Conservation (phyloP, 1,284 basidiomycete genomes). For the Cyathus pygmaeus region DNA sequence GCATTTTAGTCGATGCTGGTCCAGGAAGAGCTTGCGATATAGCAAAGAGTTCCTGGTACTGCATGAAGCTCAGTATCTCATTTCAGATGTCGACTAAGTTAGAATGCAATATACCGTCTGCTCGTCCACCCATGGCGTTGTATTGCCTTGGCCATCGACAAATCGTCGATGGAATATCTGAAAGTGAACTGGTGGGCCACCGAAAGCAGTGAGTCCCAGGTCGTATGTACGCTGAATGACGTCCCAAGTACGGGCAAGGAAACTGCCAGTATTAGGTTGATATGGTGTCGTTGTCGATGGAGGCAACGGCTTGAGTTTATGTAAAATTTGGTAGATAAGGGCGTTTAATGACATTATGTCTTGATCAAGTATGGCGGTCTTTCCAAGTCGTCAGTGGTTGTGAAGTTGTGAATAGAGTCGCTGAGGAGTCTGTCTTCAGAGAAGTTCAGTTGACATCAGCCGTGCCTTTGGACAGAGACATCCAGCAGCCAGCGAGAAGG, state of each 20-base stretch:
- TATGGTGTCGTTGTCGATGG: not conserved
- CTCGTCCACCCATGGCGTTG: constrained; percentile 50
- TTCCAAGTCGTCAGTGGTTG: too few relatives aligned
- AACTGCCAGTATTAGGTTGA: constrained; percentile 13
- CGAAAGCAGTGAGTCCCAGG: constrained; percentile 46
- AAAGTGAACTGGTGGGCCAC: constrained; percentile 48
- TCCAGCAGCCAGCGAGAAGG: too few relatives aligned
- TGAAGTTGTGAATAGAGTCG: too few relatives aligned
- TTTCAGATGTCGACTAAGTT: not conserved
- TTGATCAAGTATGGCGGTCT: too few relatives aligned
- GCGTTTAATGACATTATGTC: too few relatives aligned
- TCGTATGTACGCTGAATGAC: constrained; percentile 42
- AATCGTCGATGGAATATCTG: constrained; percentile 47
- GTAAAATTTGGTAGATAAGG: not conserved
- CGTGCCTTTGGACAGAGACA: too few relatives aligned
- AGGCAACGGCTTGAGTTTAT: too few relatives aligned
- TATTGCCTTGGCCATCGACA: constrained; percentile 41
- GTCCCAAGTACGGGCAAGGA: constrained; percentile 33
- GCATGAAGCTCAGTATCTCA: not conserved
- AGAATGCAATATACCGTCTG: constrained; percentile 35
- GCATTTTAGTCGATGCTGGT: constrained; percentile 50
- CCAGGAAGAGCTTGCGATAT: constrained; percentile 47
- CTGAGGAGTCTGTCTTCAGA: too few relatives aligned
- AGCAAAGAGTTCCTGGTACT: constrained; percentile 50
- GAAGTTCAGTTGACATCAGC: too few relatives aligned